Evolutionary conservation across 257 asterid genomes (phyloP).

Genomic region (Nicotiana undulata): DNA sequence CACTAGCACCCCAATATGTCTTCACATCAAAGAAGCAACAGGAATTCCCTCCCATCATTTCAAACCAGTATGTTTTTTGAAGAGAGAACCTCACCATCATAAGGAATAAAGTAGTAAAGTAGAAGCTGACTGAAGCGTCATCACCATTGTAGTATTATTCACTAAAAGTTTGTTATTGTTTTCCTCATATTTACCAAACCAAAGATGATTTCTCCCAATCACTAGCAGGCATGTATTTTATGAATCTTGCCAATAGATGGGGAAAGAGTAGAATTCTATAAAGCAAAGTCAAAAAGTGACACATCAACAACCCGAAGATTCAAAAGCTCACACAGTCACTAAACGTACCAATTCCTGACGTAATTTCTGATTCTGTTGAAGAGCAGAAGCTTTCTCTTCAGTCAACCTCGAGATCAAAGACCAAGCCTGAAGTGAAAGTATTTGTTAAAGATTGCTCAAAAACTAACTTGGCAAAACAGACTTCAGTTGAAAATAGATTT

Average conservation of each 20-base stretch:
- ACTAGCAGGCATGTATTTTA: neutral
- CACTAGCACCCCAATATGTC: neutral
- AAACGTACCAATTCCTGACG: constrained; percentile 60
- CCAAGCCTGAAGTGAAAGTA: constrained; percentile 33
- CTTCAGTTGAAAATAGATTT: neutral
- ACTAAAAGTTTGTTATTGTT: neutral
- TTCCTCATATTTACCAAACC: neutral
- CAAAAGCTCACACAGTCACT: neutral
- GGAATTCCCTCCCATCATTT: neutral
- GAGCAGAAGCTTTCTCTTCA: constrained; percentile 55
- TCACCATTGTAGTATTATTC: neutral
- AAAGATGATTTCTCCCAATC: neutral
- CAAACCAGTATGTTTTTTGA: neutral
- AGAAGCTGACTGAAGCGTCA: neutral
- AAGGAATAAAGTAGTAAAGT: neutral
- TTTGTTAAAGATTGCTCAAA: constrained; percentile 6
- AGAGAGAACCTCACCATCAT: neutral
- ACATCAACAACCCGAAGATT: neutral
- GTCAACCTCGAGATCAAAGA: constrained; percentile 49
- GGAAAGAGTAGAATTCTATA: neutral
- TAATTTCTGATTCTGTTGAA: constrained; percentile 53
- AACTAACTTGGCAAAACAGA: neutral
- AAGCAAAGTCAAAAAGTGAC: neutral
- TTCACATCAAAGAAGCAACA: neutral
- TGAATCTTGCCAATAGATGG: neutral